Evolutionary conservation across 768 basidiomycete genomes (phyloP).

Genomic region (Plicaturopsis crispa): DNA sequence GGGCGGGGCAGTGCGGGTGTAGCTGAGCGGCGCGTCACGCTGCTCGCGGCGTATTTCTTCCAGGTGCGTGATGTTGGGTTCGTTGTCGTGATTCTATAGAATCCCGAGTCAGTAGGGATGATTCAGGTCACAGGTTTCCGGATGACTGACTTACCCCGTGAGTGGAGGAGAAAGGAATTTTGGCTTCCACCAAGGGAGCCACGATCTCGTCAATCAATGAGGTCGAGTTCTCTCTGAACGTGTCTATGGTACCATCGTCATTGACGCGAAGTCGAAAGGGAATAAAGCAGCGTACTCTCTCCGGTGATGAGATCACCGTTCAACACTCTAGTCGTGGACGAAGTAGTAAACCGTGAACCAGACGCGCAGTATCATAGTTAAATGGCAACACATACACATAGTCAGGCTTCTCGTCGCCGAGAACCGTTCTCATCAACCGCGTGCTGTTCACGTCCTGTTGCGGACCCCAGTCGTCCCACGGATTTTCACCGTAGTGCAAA

Average conservation of each 20-base stretch:
- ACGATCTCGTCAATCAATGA: constrained; percentile 57
- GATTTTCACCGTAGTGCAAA: constrained; percentile 70
- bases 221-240: constrained; percentile 62
- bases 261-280: neutral
- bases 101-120: constrained; percentile 13
- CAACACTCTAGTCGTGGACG: constrained; percentile 59
- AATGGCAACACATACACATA: constrained; percentile 44
- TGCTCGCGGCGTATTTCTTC: constrained; percentile 62
- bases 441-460: constrained; percentile 60
- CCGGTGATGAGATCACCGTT: constrained; percentile 74
- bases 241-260: constrained; percentile 30
- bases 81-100: constrained; percentile 66
- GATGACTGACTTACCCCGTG: constrained; percentile 46
- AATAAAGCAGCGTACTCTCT: constrained; percentile 36
- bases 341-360: neutral
- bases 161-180: constrained; percentile 59
- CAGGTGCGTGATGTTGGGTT: constrained; percentile 62
- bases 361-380: constrained; percentile 1
- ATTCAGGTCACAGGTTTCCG: neutral
- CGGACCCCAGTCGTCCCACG: constrained; percentile 62
- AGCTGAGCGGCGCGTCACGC: constrained; percentile 46
- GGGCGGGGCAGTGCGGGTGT: constrained; percentile 52
- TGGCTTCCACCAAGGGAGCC: constrained; percentile 45
- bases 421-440: constrained; percentile 45
- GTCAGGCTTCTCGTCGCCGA: constrained; percentile 55